Evolutionary conservation across 768 basidiomycete genomes (phyloP), one percentile per base, ranked within the genome.

Genomic region (Leucocoprinus leucothites): DNA sequence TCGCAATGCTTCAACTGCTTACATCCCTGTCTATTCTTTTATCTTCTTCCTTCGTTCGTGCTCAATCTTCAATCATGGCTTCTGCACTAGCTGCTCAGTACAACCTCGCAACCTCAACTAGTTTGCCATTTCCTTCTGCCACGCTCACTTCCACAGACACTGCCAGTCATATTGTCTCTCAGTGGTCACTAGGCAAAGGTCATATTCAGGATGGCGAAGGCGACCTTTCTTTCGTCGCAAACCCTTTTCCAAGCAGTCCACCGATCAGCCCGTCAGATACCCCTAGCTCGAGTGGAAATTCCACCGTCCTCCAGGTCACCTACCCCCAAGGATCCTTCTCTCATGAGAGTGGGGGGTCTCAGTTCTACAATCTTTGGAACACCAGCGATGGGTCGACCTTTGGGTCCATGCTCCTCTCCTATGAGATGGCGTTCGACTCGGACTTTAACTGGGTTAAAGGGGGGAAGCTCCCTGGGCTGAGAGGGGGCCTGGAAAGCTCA

Each of bases 391-490:
- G 76, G 3, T 76, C 78, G 24, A 67, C 70, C 18, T 89, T 87
- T 61, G 72, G 81, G 58, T 79, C 82, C 40, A 87, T 91, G 87
- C 67, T 89, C 52, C 67, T 89, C 16, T 77, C 82, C 7, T 91
- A 91, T 67, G 88, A 91, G 62, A 71, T 91, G 24, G 86, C 87
- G 1, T 89, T 92, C 64, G 82, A 84, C 56, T 45, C 68, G 0
- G 70, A 67, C 40, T 92, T 87, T 65, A 71, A 86, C 62, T 92
- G 82, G 79, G 85, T 87, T 25, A 84, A 85, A 63, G 81, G 86
- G 22, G 88, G 86, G 19, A 91, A 91, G 71, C 77, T 91, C 9
- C 89, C 89, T 9, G 89, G 90, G 3, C 63, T 91, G 35, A 74
- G 89, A 63, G 88, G 90, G 14, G 90, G 89, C 0, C 65, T 81